A percentile compares a stretch with the other conserved stretches of the same genome.
phyloP scores from a whole-genome alignment of 331 rosid genomes.

The Quercus phellos region DNA sequence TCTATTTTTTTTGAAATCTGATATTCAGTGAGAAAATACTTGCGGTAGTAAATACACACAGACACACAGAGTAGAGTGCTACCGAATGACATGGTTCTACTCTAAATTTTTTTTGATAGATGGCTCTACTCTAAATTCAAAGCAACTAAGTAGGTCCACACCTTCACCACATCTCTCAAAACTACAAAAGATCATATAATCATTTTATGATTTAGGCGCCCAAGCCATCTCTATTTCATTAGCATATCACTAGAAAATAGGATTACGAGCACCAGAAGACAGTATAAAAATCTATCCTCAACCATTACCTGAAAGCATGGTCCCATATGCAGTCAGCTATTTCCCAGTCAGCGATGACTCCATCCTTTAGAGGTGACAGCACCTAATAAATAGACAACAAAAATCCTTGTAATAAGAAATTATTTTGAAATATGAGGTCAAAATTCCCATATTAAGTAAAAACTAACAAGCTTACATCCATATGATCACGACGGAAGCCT shows the following conservation, averaged over 20 bases:
- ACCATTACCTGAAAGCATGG: conserved; percentile 80
- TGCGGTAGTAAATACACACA: no score
- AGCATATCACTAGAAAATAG: background rate
- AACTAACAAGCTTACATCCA: conserved; percentile 62
- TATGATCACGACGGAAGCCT: conserved; percentile 86
- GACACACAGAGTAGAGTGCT: no score
- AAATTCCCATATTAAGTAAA: background rate
- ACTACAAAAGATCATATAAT: background rate
- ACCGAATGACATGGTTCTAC: no score
- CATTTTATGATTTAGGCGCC: background rate
- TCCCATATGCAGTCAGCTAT: conserved; percentile 98
- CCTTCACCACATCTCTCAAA: background rate
- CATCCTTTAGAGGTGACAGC: conserved; percentile 78
- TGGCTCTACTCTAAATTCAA: no score
- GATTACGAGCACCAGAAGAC: background rate
- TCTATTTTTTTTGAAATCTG: no score
- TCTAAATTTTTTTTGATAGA: no score
- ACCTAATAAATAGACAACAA: conserved; percentile 46
- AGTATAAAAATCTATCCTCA: conserved; percentile 7
- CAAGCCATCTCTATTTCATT: background rate
- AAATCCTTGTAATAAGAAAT: background rate
- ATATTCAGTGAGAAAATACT: no score
- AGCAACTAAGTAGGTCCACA: background rate
- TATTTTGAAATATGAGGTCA: background rate
- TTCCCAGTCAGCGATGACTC: conserved; percentile 93